Evolutionary conservation across 371 early-diverging fungal genomes (phyloP), one percentile per base, ranked within the genome.

Genomic region (Apophysomyces sp.): DNA sequence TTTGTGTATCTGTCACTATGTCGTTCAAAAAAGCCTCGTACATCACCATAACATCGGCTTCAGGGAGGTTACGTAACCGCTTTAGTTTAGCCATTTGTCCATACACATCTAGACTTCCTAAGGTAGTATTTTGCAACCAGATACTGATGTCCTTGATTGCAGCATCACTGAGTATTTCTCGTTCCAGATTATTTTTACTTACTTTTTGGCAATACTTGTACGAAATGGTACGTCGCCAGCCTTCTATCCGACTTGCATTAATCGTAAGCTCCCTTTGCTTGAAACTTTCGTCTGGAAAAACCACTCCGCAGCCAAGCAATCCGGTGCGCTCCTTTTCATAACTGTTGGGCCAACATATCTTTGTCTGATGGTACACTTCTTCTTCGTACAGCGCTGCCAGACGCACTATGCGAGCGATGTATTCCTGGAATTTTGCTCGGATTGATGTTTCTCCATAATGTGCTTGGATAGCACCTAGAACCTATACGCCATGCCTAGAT

Each of bases 361-460:
- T 76, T 0, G 92, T 89, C 15, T 77, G 67, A 2, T 90, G 87
- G 44, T 79, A 77, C 3, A 82, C 80, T 52, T 92, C 89, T 31
- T 86, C 81, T 67, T 95, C 95, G 63, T 91, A 93, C 1, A 89
- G 67, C 4, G 91, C 89, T 15, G 92, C 89, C 30, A 95, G 71
- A 27, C 90, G 84, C 21, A 94, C 87, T 70, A 94, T 93, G 36
- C 94, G 86, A 28, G 86, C 83, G 7, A 97, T 84, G 64, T 95
- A 94, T 34, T 90, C 91, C 56, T 94, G 91, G 49, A 95, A 87
- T 61, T 91, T 92, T 54, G 92, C 89, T 2, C 98, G 87, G 36
- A 97, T 88, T 9, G 92, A 82, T 29, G 90, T 86, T 65, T 97
- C 98, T 15, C 91, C 89, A 56, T 91, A 90, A 67, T 96, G 95